A percentile compares a stretch with the other conserved stretches of the same genome.
These are phyloP conservation scores for Tetraselmis striata DNA, from an alignment of 139 green algal species.

Conservation along the genomic window DNA sequence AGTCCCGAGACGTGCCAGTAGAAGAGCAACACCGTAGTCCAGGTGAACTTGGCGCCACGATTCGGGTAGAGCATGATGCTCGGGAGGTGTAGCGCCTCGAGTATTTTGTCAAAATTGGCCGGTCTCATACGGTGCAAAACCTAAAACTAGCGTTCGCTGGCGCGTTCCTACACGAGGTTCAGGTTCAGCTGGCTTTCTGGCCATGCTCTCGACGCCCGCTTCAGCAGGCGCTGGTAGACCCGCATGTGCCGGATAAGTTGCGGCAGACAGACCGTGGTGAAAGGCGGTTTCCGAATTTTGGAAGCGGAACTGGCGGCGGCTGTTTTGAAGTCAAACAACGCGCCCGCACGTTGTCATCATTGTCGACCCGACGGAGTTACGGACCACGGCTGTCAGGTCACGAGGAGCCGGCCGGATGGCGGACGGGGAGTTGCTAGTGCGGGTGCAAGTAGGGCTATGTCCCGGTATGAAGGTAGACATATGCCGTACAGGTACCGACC, in stretches of 20 bases:
- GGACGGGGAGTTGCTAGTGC: no score
- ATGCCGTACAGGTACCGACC: no score
- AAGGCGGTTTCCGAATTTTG: background rate
- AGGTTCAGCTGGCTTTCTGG: background rate
- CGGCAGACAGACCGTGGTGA: background rate
- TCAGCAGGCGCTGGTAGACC: background rate
- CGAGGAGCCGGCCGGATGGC: no score
- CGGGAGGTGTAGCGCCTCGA: background rate
- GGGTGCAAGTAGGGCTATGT: no score
- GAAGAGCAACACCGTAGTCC: background rate
- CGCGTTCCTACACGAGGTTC: background rate
- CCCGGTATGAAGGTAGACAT: no score
- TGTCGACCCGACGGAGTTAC: no score
- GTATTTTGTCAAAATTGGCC: background rate
- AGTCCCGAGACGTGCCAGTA: background rate
- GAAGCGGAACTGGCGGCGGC: background rate
- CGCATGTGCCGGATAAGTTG: background rate
- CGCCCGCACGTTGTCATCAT: background rate
- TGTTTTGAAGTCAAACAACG: background rate
- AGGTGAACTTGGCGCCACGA: background rate
- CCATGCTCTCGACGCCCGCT: background rate
- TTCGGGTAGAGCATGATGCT: background rate
- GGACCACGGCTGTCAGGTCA: background rate
- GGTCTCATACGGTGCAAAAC: background rate
- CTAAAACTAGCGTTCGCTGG: background rate